phyloP scores from a whole-genome alignment of 1,284 basidiomycete genomes.

The Sutorius eximius region DNA sequence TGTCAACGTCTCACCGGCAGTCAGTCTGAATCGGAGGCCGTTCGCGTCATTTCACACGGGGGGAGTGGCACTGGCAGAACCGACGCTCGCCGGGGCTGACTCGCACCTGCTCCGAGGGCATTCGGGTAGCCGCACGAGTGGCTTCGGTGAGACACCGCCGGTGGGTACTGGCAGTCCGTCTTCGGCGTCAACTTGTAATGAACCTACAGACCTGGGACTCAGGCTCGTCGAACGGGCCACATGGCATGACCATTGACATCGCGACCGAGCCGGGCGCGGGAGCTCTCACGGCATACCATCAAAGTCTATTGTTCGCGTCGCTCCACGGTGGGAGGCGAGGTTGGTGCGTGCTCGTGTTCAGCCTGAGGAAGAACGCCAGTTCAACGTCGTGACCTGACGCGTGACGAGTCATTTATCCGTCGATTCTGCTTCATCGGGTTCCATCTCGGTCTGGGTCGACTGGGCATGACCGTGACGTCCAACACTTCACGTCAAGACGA shows the following conservation, averaged over 20 bases:
- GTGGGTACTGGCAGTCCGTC: no score
- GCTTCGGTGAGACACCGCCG: no score
- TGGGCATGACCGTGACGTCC: neutral
- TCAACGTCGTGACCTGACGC: neutral
- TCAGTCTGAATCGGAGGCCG: neutral
- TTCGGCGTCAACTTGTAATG: no score
- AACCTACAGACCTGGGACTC: no score
- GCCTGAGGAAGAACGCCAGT: neutral
- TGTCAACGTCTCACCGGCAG: neutral
- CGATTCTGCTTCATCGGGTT: neutral
- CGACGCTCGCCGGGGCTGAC: no score
- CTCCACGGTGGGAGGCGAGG: neutral
- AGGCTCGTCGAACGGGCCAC: no score
- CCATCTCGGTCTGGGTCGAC: neutral
- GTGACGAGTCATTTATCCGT: neutral
- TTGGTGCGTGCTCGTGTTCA: neutral
- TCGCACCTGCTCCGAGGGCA: neutral
- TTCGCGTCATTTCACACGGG: neutral
- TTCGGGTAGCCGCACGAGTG: no score
- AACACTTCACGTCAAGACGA: neutral
- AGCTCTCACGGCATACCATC: neutral
- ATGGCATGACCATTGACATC: no score
- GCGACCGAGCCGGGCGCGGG: neutral
- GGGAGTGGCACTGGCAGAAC: no score
- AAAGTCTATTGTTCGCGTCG: neutral